Evolutionary conservation across 164 flowering plant genomes (phyloP).

Genomic region (Nelumbo lutea): DNA sequence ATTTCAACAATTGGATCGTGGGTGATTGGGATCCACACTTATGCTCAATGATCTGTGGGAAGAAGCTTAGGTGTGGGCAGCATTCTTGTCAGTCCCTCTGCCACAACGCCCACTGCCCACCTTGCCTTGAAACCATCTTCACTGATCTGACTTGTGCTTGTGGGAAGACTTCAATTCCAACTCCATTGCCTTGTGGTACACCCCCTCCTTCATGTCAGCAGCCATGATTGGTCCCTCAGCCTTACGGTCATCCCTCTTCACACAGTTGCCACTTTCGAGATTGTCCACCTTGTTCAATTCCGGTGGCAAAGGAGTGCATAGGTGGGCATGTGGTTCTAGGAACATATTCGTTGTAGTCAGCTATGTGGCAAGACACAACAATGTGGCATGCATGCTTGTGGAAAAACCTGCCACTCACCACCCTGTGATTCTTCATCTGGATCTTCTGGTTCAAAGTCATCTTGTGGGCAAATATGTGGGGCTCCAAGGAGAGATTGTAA

Average conservation of each 20-base stretch:
- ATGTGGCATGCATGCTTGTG: constrained; percentile 95
- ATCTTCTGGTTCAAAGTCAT: constrained; percentile 29
- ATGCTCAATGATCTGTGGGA: too few relatives aligned
- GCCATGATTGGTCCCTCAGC: too few relatives aligned
- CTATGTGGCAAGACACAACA: constrained; percentile 87
- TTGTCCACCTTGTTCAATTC: constrained; percentile 90
- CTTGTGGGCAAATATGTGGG: constrained; percentile 93
- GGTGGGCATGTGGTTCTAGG: constrained; percentile 92
- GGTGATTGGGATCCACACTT: constrained; percentile 23
- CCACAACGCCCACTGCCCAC: too few relatives aligned
- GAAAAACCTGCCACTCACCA: constrained; percentile 66
- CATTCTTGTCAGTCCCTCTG: too few relatives aligned
- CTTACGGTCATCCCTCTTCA: constrained; percentile 25
- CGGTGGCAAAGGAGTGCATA: constrained; percentile 85
- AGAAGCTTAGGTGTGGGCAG: too few relatives aligned
- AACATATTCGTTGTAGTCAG: constrained; percentile 82
- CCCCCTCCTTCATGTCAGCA: constrained; percentile 14
- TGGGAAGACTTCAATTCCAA: too few relatives aligned
- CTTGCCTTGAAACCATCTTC: too few relatives aligned
- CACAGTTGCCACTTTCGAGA: too few relatives aligned
- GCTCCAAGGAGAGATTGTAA: constrained; percentile 95
- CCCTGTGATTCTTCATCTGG: constrained; percentile 61
- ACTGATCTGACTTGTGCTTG: too few relatives aligned
- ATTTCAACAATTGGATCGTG: constrained; percentile 19
- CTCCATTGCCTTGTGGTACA: too few relatives aligned